Conservation (phyloP, 225 moss, liverwort and hornwort genomes). For the Pseudoscleropodium purum region DNA sequence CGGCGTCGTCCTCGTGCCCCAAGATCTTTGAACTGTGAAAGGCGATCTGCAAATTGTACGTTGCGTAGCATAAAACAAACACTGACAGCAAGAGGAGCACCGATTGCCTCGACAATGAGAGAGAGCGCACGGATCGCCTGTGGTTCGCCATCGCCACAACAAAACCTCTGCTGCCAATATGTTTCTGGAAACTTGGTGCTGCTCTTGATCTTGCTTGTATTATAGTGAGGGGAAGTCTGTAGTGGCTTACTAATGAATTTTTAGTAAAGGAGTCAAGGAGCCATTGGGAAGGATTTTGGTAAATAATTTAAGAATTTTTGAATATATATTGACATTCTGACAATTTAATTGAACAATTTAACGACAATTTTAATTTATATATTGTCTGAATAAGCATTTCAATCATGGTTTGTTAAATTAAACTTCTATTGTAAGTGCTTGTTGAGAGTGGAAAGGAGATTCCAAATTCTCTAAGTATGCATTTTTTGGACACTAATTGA, state of each 20-base stretch:
- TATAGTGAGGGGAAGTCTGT: neutral
- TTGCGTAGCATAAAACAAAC: neutral
- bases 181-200: neutral
- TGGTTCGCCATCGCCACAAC: neutral
- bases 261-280: neutral
- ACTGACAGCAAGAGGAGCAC: neutral
- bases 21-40: neutral
- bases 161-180: neutral
- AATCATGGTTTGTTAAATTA: neutral
- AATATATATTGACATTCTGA: no score
- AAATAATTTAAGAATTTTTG: no score
- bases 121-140: neutral
- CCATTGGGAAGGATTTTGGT: neutral
- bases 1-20: slow-evolving; percentile 1
- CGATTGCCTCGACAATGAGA: neutral
- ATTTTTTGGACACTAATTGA: neutral
- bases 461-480: accelerated
- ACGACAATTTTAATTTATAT: neutral
- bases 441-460: neutral
- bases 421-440: no score
- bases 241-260: neutral
- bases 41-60: neutral
- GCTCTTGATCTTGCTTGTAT: neutral
- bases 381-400: neutral
- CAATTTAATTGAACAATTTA: no score